Percentiles rank a stretch among this genome's conserved stretches.
Conservation (phyloP, 805 yeast species). For the Metschnikowia sp. region DNA sequence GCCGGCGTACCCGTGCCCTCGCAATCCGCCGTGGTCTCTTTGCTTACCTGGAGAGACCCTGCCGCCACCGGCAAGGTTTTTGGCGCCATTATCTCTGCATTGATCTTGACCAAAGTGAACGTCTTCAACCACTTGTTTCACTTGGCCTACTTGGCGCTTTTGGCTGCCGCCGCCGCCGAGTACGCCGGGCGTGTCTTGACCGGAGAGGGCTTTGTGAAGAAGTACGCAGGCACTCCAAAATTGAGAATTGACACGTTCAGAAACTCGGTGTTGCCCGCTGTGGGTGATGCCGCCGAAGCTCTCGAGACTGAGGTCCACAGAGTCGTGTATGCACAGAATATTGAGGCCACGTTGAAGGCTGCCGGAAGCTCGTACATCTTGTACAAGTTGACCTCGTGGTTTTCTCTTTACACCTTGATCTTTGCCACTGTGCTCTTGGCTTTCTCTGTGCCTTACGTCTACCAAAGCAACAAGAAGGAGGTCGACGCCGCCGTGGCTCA, state of each 20-base stretch:
- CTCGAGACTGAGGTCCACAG: conserved; percentile 54
- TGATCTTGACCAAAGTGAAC: conserved; percentile 63
- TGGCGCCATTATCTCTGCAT: conserved; percentile 54
- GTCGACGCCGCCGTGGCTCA: conserved; percentile 62
- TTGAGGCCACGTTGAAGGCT: conserved; percentile 69
- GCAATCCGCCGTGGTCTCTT: conserved; percentile 19
- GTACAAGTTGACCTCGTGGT: conserved; percentile 70
- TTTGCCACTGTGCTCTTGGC: conserved; percentile 54
- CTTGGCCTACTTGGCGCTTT: conserved; percentile 55
- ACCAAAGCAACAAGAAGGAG: conserved; percentile 70
- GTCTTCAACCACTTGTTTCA: conserved; percentile 59
- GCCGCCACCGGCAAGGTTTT: conserved; percentile 72
- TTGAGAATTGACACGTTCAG: conserved; percentile 35
- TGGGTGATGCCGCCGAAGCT: conserved; percentile 45
- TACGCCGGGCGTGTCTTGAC: conserved; percentile 66
- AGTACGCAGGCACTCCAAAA: conserved; percentile 60
- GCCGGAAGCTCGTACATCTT: conserved; percentile 63
- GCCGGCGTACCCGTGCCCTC: conserved; percentile 1
- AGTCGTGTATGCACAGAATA: conserved; percentile 63
- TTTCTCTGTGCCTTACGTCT: conserved; percentile 74
- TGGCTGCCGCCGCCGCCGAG: conserved; percentile 70
- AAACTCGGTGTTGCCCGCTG: conserved; percentile 37
- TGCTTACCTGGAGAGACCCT: conserved; percentile 77
- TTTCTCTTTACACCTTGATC: conserved; percentile 67
- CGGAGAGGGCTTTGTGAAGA: conserved; percentile 79